Evolutionary conservation across 129 eudicot species (phyloP), one percentile per base, ranked within the genome.

Genomic region (Lactuca saligna): DNA sequence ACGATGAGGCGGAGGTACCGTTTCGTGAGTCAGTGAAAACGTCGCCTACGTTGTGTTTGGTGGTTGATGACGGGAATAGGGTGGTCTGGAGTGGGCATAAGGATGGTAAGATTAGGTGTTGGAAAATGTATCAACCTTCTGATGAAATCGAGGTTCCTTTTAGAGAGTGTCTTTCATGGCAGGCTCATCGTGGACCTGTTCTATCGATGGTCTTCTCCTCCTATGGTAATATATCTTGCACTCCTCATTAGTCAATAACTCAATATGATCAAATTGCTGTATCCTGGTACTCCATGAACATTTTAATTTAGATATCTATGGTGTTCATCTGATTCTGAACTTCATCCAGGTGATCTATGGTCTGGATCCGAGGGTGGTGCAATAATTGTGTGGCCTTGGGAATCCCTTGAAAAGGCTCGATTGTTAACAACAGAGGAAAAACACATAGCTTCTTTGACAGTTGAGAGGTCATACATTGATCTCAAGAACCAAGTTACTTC

Each of bases 41-140:
- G 31, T 34, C 90, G 6, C 78, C 84, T 2, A 71, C 91, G 3
- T 16, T 87, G 61, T 89, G 97, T 75, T 68, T 93, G 84, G 82
- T 85, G 56, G 95, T 75, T 50, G 87, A 87, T 85, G 90, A 65
- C 42, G 99, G 85, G 60, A 86, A 70, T 65, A 71, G 85, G 81
- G 64, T 87, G 73, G 88, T 93, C 61, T 93, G 97, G 97, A 93
- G 82, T 78, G 99, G 99, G 69, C 99, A 93, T 66, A 85, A 62
- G 64, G 99, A 93, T 80, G 99, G 99, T 54, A 81, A 57, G 80
- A 85, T 93, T 56, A 83, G 81, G 81, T 89, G 97, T 66, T 93
- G 99, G 99, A 93, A 70, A 65, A 79, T 93, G 95, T 46, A 66
- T 70, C 76, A 69, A 56, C 63, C 35, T 58, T 35, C 33, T 25